A percentile compares a stretch with the other conserved stretches of the same genome.
Conservation (phyloP, 805 yeast species). For the Candida tibetensis region DNA sequence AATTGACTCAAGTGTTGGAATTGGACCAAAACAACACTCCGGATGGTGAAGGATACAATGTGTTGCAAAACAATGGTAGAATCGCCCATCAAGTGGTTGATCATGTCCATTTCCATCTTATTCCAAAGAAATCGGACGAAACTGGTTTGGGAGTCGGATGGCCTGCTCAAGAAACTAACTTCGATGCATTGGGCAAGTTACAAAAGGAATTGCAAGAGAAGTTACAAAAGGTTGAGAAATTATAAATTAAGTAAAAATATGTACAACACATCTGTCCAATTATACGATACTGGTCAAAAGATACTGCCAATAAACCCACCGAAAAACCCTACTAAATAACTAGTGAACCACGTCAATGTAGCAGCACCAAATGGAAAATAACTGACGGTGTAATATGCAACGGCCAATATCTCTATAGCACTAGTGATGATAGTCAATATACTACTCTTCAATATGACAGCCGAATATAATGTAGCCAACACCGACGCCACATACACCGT, state of each 20-base stretch:
- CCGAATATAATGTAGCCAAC: conserved; percentile 71
- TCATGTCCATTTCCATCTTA: conserved; percentile 95
- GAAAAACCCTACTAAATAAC: conserved; percentile 41
- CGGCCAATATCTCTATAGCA: conserved; percentile 75
- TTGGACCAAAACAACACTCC: conserved; percentile 60
- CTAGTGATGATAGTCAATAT: conserved; percentile 75
- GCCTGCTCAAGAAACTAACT: conserved; percentile 85
- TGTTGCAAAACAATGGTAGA: conserved; percentile 89
- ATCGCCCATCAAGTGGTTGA: conserved; percentile 95
- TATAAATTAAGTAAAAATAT: conserved; percentile 3
- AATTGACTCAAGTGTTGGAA: conserved; percentile 69
- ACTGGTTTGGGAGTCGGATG: conserved; percentile 88
- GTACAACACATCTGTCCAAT: too few species aligned
- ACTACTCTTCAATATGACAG: conserved; percentile 65
- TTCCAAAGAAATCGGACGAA: conserved; percentile 74
- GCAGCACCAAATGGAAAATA: conserved; percentile 96
- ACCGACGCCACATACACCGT: conserved; percentile 78
- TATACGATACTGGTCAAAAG: conserved; percentile 5
- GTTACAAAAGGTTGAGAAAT: conserved; percentile 16
- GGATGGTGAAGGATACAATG: conserved; percentile 75
- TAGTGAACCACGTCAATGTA: conserved; percentile 53
- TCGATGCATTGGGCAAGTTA: conserved; percentile 63
- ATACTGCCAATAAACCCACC: conserved; percentile 49
- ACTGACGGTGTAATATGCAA: conserved; percentile 84
- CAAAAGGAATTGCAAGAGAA: conserved; percentile 54